phyloP scores from a whole-genome alignment of 345 rosid genomes.

The Syzygium grande region DNA sequence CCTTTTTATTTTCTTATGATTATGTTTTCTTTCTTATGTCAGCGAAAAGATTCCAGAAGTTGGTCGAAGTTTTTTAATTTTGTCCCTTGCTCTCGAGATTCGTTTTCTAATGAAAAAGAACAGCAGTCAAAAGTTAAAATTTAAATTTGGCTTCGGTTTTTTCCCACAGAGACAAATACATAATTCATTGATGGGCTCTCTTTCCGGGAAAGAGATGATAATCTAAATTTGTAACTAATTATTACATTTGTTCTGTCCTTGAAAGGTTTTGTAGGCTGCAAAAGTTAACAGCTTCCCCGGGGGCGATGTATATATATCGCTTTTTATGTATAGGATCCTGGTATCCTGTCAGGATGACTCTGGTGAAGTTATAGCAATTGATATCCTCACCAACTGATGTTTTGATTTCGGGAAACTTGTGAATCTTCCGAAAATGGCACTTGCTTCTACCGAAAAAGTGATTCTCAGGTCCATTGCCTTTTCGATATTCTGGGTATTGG shows the following conservation, averaged over 20 bases:
- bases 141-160: neutral
- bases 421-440: constrained; percentile 25
- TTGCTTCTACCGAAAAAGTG: constrained; percentile 47
- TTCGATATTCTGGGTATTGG: constrained; percentile 68
- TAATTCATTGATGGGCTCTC: neutral
- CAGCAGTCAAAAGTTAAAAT: neutral
- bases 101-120: neutral
- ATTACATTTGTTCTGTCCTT: neutral
- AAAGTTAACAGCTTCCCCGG: neutral
- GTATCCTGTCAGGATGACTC: neutral
- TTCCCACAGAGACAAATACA: neutral
- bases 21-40: neutral
- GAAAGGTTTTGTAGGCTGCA: neutral
- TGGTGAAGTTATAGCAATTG: neutral
- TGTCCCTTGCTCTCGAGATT: neutral
- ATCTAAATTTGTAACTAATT: neutral
- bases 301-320: neutral
- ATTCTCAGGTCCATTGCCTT: constrained; percentile 63
- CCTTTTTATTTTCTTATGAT: neutral
- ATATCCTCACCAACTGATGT: neutral
- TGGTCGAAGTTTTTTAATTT: neutral
- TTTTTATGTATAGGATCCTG: neutral
- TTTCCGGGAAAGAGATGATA: neutral
- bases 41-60: neutral
- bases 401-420: neutral